phyloP scores from a whole-genome alignment of 176 grass and related monocot species.

The Zoysia japonica region DNA sequence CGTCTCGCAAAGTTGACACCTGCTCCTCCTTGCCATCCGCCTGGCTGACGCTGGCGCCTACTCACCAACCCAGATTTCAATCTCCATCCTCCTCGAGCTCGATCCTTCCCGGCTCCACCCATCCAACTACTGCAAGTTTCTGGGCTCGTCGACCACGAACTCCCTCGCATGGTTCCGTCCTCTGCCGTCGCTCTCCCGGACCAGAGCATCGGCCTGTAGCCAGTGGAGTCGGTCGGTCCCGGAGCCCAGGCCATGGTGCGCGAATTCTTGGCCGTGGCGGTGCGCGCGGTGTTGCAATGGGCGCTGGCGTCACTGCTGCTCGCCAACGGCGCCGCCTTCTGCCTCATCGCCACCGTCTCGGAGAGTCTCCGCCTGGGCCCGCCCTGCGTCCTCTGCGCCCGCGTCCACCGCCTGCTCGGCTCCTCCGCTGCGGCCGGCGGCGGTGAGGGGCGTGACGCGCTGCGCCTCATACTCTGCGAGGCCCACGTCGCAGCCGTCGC shows the following conservation, averaged over 20 bases:
- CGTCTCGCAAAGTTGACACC: constrained; percentile 28
- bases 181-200: too few relatives aligned
- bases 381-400: constrained; percentile 49
- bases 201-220: neutral
- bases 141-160: neutral
- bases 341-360: constrained; percentile 43
- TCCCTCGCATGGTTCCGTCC: neutral
- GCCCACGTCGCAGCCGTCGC: constrained; percentile 31
- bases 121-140: neutral
- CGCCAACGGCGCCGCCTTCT: constrained; percentile 56
- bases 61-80: constrained; percentile 13
- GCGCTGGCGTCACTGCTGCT: constrained; percentile 46
- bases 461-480: constrained; percentile 36
- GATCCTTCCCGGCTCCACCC: neutral
- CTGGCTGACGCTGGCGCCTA: neutral
- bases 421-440: neutral
- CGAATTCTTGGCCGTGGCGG: constrained; percentile 30
- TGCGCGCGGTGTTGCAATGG: constrained; percentile 47
- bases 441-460: neutral
- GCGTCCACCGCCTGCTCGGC: constrained; percentile 47
- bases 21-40: neutral
- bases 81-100: neutral
- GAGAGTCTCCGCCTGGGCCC: constrained; percentile 27
- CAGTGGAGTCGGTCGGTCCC: neutral
- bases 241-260: constrained; percentile 34